Evolutionary conservation across 371 early-diverging fungal species (phyloP).

Genomic region (Blakeslea trispora): DNA sequence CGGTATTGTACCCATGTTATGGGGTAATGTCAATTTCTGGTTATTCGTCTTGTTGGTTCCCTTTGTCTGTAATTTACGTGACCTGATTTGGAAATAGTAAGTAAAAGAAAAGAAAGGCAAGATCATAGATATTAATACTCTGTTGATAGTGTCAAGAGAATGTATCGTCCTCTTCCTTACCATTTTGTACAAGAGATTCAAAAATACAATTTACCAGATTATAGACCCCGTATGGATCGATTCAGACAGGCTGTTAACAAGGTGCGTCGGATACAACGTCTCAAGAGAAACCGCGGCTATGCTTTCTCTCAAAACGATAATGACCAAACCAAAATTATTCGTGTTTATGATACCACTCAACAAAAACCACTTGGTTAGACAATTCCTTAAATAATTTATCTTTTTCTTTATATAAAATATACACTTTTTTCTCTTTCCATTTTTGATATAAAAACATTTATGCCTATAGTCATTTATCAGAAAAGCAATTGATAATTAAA

Average conservation of each 20-base stretch:
- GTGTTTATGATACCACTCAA: constrained; percentile 94
- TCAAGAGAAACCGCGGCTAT: constrained; percentile 90
- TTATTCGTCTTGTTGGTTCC: constrained; percentile 83
- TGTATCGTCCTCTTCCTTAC: constrained; percentile 79
- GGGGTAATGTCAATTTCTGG: constrained; percentile 83
- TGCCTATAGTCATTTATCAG: too few relatives aligned
- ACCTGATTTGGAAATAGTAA: constrained; percentile 93
- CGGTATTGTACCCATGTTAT: constrained; percentile 73
- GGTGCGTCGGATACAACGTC: constrained; percentile 90
- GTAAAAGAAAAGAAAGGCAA: too few relatives aligned
- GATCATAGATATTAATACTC: too few relatives aligned
- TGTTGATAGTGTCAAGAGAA: constrained; percentile 74
- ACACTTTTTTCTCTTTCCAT: too few relatives aligned
- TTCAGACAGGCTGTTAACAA: constrained; percentile 97
- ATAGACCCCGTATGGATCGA: constrained; percentile 94
- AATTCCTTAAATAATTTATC: too few relatives aligned
- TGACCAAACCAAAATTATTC: constrained; percentile 90
- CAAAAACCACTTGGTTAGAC: too few relatives aligned
- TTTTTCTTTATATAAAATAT: too few relatives aligned
- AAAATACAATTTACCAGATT: constrained; percentile 96
- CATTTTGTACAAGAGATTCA: constrained; percentile 98
- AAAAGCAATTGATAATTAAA: too few relatives aligned
- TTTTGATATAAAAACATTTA: too few relatives aligned
- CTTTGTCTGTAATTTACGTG: constrained; percentile 74
- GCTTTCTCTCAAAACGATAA: constrained; percentile 97